Base-by-base conservation (phyloP, 164 flowering plant genomes). In the Pachysandra terminalis region DNA sequence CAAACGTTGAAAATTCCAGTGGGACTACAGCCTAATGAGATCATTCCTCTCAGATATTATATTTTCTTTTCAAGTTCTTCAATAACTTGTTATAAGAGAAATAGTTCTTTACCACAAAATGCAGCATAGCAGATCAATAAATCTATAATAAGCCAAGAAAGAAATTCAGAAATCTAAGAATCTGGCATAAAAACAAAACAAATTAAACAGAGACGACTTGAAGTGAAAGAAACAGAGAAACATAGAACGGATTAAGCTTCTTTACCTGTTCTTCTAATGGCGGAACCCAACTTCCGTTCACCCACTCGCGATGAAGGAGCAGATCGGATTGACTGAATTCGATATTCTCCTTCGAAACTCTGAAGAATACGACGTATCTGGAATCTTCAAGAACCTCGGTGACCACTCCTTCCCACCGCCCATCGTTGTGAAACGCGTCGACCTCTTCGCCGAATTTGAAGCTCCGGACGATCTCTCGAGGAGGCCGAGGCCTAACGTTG, bases 351-450 rank as follows among this genome's bases (percentile, higher is more conserved):
- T 74, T 69, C 0, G 79, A 61, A 59, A 28, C 26, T 5, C 75
- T 61, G 58, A 81, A 81, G 70, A 63, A 78, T 21, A 83, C 82
- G 3, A 54, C 14, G 61, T 63, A 83, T 53, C 61, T 71, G 13
- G 37, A 7, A 16, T 49, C 64, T 0, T 61, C 68, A 6, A 57
- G 26, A 19, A 73, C 61, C 0, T 57, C 56, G 9, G 70, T 77
- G 10, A 82, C 63, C 19, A 77, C 73, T 3, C 86, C 86, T 22
- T 71, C 80, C 86, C 83, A 80, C 86, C 86, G 80, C 0, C 78
- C 84, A 51, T 80, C 86, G 24, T 73, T 62, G 68, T 77, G 66
- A 59, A 59, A 78, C 2, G 84, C 86, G 49, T 82, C 86, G 17
- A 82, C 86, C 17, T 65, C 74, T 27, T 82, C 83, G 48, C 59